Evolutionary conservation across 2,329 filamentous ascomycete species (phyloP), one percentile per base, ranked within the genome.

Genomic region (Cryoendolithus antarcticus): DNA sequence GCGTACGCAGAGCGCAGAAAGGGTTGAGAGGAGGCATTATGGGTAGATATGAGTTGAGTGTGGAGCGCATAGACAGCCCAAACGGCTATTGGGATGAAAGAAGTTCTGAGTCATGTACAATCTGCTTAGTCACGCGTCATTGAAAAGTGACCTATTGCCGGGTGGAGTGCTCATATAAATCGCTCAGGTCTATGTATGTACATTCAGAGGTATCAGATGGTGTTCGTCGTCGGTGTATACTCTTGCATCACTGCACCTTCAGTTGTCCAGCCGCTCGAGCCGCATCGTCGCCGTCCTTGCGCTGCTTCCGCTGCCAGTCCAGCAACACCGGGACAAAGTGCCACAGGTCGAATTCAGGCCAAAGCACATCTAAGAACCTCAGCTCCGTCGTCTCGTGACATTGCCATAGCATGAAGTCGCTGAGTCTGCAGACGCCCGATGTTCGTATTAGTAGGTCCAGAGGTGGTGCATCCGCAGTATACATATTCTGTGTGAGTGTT

Each of bases 321-420:
- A 96, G 69, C 39, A 98, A 64, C 13, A 98, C 88, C 6, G 89
- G 91, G 11, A 98, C 62, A 61, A 96, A 95, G 43, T 88, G 75
- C 78, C 86, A 89, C 4, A 98, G 70, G 57, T 93, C 86, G 52
- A 98, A 95, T 46, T 95, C 86, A 2, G 91, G 91, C 91, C 91
- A 98, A 45, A 94, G 69, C 48, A 85, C 91, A 52, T 93, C 75
- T 41, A 95, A 64, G 58, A 96, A 98, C 43, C 93, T 85, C 47
- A 98, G 82, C 44, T 93, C 82, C 0, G 91, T 95, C 47, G 89
- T 72, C 56, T 94, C 77, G 56, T 96, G 88, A 53, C 85, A 91
- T 62, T 98, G 91, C 91, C 91, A 98, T 28, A 98, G 77, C 88
- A 98, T 91, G 54, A 96, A 98, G 59, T 98, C 91, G 56, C 86